Evolutionary conservation across 31 red algal species (phyloP), one percentile per base, ranked within the genome.

Genomic region (Asparagopsis taxiformis): DNA sequence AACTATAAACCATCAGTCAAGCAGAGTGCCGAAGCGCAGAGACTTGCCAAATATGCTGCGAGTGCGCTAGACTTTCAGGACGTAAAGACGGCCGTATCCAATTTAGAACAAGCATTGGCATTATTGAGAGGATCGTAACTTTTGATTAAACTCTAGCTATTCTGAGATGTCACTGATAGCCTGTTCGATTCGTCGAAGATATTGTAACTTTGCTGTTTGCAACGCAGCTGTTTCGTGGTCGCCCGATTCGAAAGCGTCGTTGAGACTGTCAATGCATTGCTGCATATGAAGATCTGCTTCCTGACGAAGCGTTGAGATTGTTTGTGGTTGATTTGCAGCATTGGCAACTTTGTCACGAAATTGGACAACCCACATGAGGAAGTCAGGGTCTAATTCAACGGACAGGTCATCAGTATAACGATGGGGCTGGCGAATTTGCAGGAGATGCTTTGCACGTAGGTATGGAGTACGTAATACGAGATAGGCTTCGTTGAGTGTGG

Each of bases 51-150:
- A 64, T 72, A 90, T 56, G 92, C 92, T n/a, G 61, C 75, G 1
- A 91, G 86, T 34, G 92, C 92, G 6, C 37, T 95, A n/a, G 92
- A 95, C 62, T 95, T 90, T 65, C 87, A 90, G 65, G 92, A 95
- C 34, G 38, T 90, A 30, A 25, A 62, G 9, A 86, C 85, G 20
- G 92, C 92, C 24, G 49, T 80, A 13, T 28, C n/a, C 31, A 82
- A 86, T 30, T 46, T 95, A 16, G 69, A 79, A 48, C 2, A 61
- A 8, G 92, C 92, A 22, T 49, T 95, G 17, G 31, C 30, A 8
- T 33, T 91, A 13, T 59, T 95, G 38, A 20, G 52, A 13, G 74
- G 77, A 23, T n/a, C n/a, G n/a, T n/a, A n/a, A n/a, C n/a, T n/a
- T n/a, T n/a, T n/a, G n/a, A n/a, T n/a, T n/a, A n/a, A n/a, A n/a